phyloP scores from a whole-genome alignment of 2,329 filamentous ascomycete species.

The Sclerotinia nivalis region DNA sequence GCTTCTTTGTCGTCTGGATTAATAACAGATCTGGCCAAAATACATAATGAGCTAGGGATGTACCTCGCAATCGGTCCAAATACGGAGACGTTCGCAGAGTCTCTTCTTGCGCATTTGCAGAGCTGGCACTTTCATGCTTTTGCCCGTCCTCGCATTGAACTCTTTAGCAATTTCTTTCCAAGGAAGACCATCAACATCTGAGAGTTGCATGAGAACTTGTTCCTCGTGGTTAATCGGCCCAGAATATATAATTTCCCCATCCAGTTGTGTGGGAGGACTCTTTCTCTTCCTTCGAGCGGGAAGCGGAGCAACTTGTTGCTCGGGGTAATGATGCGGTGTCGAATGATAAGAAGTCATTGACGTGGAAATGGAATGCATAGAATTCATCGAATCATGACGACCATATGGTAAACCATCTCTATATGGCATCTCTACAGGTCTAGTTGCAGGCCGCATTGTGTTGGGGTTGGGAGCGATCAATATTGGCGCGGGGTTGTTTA shows the following conservation, averaged over 20 bases:
- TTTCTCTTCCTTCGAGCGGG: constrained; percentile 34
- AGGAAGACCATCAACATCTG: constrained; percentile 39
- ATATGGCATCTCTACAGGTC: constrained; percentile 23
- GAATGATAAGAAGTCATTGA: constrained; percentile 30
- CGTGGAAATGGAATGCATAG: constrained; percentile 33
- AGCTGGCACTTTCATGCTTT: constrained; percentile 40
- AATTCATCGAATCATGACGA: constrained; percentile 33
- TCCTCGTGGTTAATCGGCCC: constrained; percentile 39
- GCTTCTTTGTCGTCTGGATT: constrained; percentile 23
- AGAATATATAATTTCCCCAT: constrained; percentile 24
- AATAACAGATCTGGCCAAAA: constrained; percentile 21
- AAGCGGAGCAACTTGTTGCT: constrained; percentile 1
- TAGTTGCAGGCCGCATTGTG: constrained; percentile 28
- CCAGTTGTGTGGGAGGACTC: constrained; percentile 26
- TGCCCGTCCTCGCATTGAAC: constrained; percentile 40
- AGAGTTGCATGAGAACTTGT: constrained; percentile 40
- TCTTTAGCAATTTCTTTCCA: constrained; percentile 42
- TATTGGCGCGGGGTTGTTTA: constrained; percentile 28
- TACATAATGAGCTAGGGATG: constrained; percentile 25
- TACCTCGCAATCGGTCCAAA: constrained; percentile 33
- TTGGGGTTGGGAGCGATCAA: constrained; percentile 35
- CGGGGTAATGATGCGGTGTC: constrained; percentile 25
- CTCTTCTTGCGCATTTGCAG: constrained; percentile 45
- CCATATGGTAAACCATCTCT: constrained; percentile 21
- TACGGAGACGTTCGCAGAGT: constrained; percentile 41